Evolutionary conservation across 1,284 basidiomycete species (phyloP), one percentile per base, ranked within the genome.

Genomic region (Sanghuangporus baumii): DNA sequence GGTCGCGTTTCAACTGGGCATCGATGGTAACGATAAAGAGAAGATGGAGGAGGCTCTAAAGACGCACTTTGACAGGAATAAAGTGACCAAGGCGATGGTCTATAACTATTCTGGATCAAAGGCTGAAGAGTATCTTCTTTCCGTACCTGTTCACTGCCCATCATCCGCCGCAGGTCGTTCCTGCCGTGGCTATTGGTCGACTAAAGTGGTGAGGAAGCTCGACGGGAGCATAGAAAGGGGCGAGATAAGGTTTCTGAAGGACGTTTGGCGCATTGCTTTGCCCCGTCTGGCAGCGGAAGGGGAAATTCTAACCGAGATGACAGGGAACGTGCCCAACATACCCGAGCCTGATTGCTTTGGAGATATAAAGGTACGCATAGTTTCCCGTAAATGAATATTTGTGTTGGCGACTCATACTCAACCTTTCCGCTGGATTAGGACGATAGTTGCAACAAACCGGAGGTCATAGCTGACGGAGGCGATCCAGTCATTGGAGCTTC

Each of bases 211-310:
- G 6, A 14, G 43, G 8, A 18, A 46, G 6, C 6, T n/a, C 6
- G 6, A 16, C 14, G 43, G 43, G 6, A 38, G 23, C 20, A 18
- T 20, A 11, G 38, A 40, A 6, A n/a, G 50, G 0, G 43, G 43
- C 8, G n/a, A 47, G 3, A n/a, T 67, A 0, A 66, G 71, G 3
- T 66, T 65, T n/a, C 60, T 71, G 23, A 71, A 71, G 58, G 70
- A 71, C 54, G 66, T 59, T 6, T 72, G 71, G 71, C 61, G 66
- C 6, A 41, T 66, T 1, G 60, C 56, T 23, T 51, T 46, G 18
- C 23, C 41, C 1, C 46, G 56, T 31, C 51, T 65, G 2, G n/a
- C 58, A 11, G 63, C 59, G 26, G 70, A 71, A 52, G 67, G 67
- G 6, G 52, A 64, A 7, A 60, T 60, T 1, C 68, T 68, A 50